phyloP scores from a whole-genome alignment of 2,329 filamentous ascomycete species.

The Stagonosporopsis vannaccii region DNA sequence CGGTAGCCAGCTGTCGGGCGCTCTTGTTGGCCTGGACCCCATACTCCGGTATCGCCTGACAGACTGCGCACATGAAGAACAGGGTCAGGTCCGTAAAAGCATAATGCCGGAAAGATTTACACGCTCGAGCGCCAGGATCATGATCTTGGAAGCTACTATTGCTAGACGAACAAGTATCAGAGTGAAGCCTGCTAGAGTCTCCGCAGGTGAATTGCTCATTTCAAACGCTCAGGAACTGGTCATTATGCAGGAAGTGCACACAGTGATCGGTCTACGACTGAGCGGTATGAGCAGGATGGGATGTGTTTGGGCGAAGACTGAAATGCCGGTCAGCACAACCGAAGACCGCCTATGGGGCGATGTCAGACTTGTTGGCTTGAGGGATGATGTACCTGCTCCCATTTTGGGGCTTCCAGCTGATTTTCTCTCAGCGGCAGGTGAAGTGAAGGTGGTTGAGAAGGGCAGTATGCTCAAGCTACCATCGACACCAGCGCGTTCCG shows the following conservation, averaged over 20 bases:
- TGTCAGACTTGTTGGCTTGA: conserved; percentile 29
- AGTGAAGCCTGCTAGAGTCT: conserved; percentile 10
- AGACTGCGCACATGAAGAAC: conserved; percentile 37
- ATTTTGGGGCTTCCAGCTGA: conserved; percentile 23
- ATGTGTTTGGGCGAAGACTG: conserved; percentile 31
- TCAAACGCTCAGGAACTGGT: background rate
- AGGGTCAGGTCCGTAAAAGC: conserved; percentile 26
- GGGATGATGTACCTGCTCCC: conserved; percentile 32
- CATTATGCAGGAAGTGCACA: conserved; percentile 28
- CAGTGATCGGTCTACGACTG: conserved; percentile 35
- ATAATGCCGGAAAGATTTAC: conserved; percentile 26
- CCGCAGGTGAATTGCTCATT: background rate
- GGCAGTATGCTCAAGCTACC: conserved; percentile 27
- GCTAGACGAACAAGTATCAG: conserved; percentile 33
- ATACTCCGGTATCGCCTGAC: conserved; percentile 38
- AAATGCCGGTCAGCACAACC: background rate
- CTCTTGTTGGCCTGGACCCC: conserved; percentile 33
- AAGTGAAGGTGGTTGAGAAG: conserved; percentile 27
- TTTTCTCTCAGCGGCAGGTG: conserved; percentile 18
- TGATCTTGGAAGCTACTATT: conserved; percentile 29
- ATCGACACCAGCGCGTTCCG: background rate
- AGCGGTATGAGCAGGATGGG: conserved; percentile 36
- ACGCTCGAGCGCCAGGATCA: conserved; percentile 18
- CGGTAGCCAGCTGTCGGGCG: conserved; percentile 20
- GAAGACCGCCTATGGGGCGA: conserved; percentile 27